These are phyloP conservation scores for Cyclocybe aegerita DNA, from an alignment of 768 basidiomycete species.

Conservation along the genomic window DNA sequence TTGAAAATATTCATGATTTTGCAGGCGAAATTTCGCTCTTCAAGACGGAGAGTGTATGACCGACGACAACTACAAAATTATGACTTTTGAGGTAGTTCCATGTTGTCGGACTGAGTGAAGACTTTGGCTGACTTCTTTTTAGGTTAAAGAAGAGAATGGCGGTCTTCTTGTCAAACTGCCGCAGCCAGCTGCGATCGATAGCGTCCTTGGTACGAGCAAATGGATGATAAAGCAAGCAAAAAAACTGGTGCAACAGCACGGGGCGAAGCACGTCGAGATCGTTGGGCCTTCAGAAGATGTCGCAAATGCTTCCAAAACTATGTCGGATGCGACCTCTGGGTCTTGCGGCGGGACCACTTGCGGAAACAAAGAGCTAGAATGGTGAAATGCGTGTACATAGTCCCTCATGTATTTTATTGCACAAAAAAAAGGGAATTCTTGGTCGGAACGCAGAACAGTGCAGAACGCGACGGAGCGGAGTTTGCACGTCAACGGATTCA, in stretches of 20 bases:
- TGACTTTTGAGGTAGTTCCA: conserved; percentile 49
- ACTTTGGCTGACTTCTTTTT: neutral
- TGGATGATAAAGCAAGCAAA: conserved; percentile 62
- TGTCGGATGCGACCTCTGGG: too few relatives aligned
- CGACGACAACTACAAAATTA: conserved; percentile 56
- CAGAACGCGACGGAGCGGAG: conserved; percentile 12
- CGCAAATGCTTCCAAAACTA: too few relatives aligned
- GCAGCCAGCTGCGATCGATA: conserved; percentile 55
- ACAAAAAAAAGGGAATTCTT: conserved; percentile 10
- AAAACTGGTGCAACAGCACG: conserved; percentile 34
- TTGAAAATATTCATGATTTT: neutral
- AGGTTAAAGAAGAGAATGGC: conserved; percentile 36
- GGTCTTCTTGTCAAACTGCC: conserved; percentile 50
- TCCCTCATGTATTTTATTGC: neutral
- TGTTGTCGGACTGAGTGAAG: neutral
- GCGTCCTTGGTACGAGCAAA: conserved; percentile 59
- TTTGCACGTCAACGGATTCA: conserved; percentile 20
- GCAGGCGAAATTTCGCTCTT: conserved; percentile 55
- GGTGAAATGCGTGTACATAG: too few relatives aligned
- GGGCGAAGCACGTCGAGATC: conserved; percentile 31
- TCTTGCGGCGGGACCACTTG: too few relatives aligned
- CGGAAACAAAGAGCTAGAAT: too few relatives aligned
- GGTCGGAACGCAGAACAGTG: conserved; percentile 12
- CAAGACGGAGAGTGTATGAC: conserved; percentile 56
- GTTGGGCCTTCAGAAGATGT: conserved; percentile 6